phyloP scores from a whole-genome alignment of 768 basidiomycete genomes.

The Tephrocybe sp. region DNA sequence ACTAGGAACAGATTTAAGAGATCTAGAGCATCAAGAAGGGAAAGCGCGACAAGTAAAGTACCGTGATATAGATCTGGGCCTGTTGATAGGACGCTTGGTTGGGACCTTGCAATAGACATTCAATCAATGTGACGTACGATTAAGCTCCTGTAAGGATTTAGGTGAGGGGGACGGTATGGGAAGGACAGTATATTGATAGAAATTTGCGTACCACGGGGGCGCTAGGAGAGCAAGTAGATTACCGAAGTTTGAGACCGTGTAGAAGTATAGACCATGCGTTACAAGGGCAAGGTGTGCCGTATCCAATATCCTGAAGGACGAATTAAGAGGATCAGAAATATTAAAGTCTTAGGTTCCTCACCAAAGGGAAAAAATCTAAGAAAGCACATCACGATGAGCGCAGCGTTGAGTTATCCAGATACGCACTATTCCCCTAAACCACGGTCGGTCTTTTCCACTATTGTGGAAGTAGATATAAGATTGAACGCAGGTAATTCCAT shows the following conservation, averaged over 20 bases:
- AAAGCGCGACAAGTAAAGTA: no score
- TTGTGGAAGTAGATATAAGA: conserved; percentile 6
- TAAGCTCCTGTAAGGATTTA: conserved; percentile 8
- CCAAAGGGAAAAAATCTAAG: conserved; percentile 10
- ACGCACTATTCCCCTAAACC: conserved; percentile 11
- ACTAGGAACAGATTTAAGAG: background rate
- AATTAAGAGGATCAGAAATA: background rate
- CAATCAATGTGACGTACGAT: conserved; percentile 8
- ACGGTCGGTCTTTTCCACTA: background rate
- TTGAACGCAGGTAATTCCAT: conserved; percentile 12
- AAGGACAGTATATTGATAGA: background rate
- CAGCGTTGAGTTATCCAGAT: background rate
- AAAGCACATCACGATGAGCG: background rate
- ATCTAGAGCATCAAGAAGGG: no score
- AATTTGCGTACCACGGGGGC: conserved; percentile 18
- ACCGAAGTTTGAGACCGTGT: conserved; percentile 12
- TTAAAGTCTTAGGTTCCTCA: background rate
- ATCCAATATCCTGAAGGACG: conserved; percentile 5
- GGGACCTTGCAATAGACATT: background rate
- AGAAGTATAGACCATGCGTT: conserved; percentile 9
- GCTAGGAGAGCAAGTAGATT: background rate
- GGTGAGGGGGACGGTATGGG: background rate
- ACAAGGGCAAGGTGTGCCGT: conserved; percentile 10
- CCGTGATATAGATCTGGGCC: conserved; percentile 16
- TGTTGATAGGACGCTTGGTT: background rate